Evolutionary conservation across 2,329 filamentous ascomycete species (phyloP), one percentile per base, ranked within the genome.

Genomic region (Pyrenochaeta sp.): DNA sequence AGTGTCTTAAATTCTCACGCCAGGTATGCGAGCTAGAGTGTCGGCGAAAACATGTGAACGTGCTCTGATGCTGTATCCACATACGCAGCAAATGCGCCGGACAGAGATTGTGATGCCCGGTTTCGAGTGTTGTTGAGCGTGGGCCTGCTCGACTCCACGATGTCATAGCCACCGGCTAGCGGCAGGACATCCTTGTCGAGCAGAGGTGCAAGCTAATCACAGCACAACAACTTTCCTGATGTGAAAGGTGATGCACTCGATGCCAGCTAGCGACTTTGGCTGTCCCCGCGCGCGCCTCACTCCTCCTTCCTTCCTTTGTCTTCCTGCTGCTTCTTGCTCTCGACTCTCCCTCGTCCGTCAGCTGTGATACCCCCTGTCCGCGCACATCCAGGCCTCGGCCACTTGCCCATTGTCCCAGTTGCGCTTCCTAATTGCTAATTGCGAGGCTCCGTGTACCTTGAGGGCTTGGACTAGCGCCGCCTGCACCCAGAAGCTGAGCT

Each of bases 221-320:
- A 50, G 37, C 43, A 53, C 36, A 52, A 50, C 50, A 49, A 47
- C 43, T 53, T 53, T 55, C 43, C 32, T 41, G 41, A 35, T 41
- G 35, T 22, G 17, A 17, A 41, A 15, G 13, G 34, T 32, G 23
- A 28, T 41, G 42, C 21, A 27, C 41, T 50, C 40, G 28, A 30
- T 32, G 41, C 32, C 43, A 20, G 32, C 38, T 7, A 30, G 15
- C 35, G 22, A 41, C 23, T 26, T 34, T 44, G n/a, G n/a, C n/a
- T n/a, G n/a, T n/a, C n/a, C n/a, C n/a, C 38, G 41, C 21, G 20
- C 38, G 23, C 41, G 15, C n/a, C 39, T 23, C 13, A 24, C 35
- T 30, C 20, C 23, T 11, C 15, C 30, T 18, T 13, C 18, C 21
- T 15, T 19, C 29, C 14, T 11, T 13, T 3, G n/a, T n/a, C n/a